Evolutionary conservation across 2,329 filamentous ascomycete genomes (phyloP), one percentile per base, ranked within the genome.

Genomic region (Zymoseptoria brevis): DNA sequence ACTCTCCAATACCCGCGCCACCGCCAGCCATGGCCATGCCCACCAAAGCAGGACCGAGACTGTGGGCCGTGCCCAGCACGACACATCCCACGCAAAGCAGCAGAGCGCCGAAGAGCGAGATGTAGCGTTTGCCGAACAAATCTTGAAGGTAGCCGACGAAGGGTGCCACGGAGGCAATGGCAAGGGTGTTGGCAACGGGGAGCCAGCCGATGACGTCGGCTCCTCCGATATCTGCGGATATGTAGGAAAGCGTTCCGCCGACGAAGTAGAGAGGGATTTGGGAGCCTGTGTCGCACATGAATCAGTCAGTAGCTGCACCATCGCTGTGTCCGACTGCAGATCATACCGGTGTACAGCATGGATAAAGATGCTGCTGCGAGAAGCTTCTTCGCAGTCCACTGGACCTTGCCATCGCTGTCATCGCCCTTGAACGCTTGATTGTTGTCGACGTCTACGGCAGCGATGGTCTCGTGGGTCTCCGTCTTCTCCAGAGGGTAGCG

Each of bases 101-200:
- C 0, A 71, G 60, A 7, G 77, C 78, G 8, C 85, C 84, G 2
- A 79, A 71, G 29, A 86, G 68, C 8, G 79, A 83, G 50, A 86
- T 83, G 66, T 80, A 83, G 59, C 83, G 78, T 62, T 84, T 81
- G 55, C 84, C 84, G 53, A 86, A 73, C 4, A 87, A 74, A 74
- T 87, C 84, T 2, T 83, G 85, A 1, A 87, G 71, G 4, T 83
- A 82, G 5, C 86, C 86, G 1, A 88, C 85, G 64, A 89, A 85
- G 4, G 82, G 82, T 60, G 80, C 83, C 1, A 84, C 73, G 2
- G 78, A 78, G 1, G 81, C 82, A 48, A 81, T 78, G 2, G 80
- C 76, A 13, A 84, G 76, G 1, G 84, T 74, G 61, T 84, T 80
- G 8, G 71, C 74, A n/a, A 77, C 74, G 11, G 65, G 65, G 2